Evolutionary conservation across 78 protist genomes (phyloP).

Genomic region (Acrasis kona): DNA sequence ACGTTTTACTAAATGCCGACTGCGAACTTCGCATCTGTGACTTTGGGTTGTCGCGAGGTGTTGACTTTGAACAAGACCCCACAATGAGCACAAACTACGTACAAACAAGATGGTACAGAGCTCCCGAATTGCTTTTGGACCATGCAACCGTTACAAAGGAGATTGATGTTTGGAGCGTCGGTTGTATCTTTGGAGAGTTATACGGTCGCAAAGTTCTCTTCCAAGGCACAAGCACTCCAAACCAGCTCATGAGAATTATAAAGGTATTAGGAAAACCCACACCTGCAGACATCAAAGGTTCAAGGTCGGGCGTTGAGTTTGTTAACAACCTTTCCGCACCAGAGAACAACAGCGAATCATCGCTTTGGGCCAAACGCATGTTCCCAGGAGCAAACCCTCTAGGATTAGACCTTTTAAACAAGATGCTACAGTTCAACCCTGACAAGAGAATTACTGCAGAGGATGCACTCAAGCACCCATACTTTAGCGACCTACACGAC

Average conservation of each 20-base stretch:
- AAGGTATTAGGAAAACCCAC: constrained; percentile 74
- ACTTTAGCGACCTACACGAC: constrained; percentile 71
- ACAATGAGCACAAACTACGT: no score
- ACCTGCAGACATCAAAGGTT: constrained; percentile 73
- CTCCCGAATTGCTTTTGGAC: constrained; percentile 89
- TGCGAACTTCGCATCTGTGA: no score
- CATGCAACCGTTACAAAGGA: constrained; percentile 59
- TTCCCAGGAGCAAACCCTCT: constrained; percentile 83
- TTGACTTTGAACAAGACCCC: no score
- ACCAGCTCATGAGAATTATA: constrained; percentile 81
- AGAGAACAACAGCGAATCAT: constrained; percentile 19
- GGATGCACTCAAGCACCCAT: constrained; percentile 87
- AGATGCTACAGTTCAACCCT: constrained; percentile 88
- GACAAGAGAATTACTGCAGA: constrained; percentile 79
- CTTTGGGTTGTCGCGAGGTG: no score
- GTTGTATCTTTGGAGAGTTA: constrained; percentile 94
- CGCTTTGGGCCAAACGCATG: no score
- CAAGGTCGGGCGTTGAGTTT: constrained; percentile 71
- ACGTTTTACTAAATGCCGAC: no score
- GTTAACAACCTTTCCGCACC: constrained; percentile 37
- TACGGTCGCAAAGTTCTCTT: constrained; percentile 88
- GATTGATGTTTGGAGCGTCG: constrained; percentile 78
- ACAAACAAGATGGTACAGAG: constrained; percentile 97
- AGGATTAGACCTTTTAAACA: constrained; percentile 80
- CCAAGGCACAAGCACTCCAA: constrained; percentile 91